phyloP scores from a whole-genome alignment of 208 protist genomes.

The Tritrichomonas musculus region DNA sequence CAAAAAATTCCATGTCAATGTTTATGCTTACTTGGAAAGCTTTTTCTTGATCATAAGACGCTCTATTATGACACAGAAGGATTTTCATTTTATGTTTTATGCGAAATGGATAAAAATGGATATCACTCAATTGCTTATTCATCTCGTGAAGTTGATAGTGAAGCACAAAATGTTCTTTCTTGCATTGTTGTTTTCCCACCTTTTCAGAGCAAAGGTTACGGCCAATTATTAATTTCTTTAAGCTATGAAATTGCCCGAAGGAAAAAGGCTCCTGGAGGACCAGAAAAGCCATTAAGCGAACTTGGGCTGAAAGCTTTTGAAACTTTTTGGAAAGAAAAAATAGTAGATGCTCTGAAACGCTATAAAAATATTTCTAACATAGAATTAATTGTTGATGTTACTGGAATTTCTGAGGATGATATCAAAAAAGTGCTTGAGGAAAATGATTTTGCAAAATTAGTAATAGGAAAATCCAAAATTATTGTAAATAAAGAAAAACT shows the following conservation, averaged over 20 bases:
- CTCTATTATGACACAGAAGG: constrained; percentile 96
- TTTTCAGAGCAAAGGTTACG: constrained; percentile 68
- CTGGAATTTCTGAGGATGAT: not conserved
- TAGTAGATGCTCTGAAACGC: constrained; percentile 63
- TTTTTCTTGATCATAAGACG: constrained; percentile 99
- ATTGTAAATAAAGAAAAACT: too few relatives aligned
- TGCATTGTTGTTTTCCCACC: constrained; percentile 24
- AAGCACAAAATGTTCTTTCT: constrained; percentile 1
- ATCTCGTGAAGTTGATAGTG: constrained; percentile 63
- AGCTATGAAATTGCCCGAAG: constrained; percentile 91
- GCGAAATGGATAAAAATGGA: constrained; percentile 73
- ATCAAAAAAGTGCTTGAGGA: not conserved
- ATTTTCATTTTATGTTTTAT: constrained; percentile 97
- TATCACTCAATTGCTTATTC: constrained; percentile 92
- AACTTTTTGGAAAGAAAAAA: constrained; percentile 59
- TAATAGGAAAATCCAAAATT: too few relatives aligned
- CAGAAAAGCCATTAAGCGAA: constrained; percentile 97
- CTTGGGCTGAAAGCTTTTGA: constrained; percentile 66
- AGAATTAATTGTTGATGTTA: not conserved
- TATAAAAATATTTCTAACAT: not conserved
- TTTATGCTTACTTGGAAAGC: constrained; percentile 92
- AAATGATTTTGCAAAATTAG: too few relatives aligned
- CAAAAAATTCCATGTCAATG: constrained; percentile 67
- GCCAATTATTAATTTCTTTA: constrained; percentile 92
- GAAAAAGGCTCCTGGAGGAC: constrained; percentile 83